Conservation (phyloP, 2,329 filamentous ascomycete species). For the Hirsutella rhossiliensis region DNA sequence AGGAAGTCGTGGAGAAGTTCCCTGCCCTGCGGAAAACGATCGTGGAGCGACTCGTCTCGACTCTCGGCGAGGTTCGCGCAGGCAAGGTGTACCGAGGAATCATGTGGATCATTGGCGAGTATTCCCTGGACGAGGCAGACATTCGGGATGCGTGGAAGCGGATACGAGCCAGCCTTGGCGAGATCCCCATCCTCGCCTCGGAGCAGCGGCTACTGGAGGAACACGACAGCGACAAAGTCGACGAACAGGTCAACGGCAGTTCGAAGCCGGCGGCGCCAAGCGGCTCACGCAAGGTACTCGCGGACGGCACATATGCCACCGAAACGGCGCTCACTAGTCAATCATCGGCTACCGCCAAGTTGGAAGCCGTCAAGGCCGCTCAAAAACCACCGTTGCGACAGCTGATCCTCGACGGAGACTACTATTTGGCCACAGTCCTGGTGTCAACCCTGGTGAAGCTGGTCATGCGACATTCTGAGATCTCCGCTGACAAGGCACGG, state of each 20-base stretch:
- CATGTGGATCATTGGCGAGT: constrained; percentile 96
- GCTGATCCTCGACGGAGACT: constrained; percentile 92
- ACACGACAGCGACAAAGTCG: constrained; percentile 55
- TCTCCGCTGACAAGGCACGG: constrained; percentile 71
- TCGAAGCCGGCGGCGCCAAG: constrained; percentile 64
- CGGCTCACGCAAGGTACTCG: constrained; percentile 81
- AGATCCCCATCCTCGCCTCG: constrained; percentile 92
- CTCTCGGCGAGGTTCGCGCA: constrained; percentile 82
- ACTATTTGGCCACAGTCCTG: constrained; percentile 90
- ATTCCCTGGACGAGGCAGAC: constrained; percentile 84
- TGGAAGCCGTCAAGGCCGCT: constrained; percentile 93
- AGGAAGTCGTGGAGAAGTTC: constrained; percentile 98
- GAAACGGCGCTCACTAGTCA: constrained; percentile 93
- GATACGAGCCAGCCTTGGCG: constrained; percentile 84
- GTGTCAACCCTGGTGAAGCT: constrained; percentile 93
- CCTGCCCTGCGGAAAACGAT: constrained; percentile 80
- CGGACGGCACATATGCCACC: constrained; percentile 94
- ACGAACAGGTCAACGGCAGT: constrained; percentile 66
- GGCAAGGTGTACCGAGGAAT: constrained; percentile 96
- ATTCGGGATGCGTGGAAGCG: constrained; percentile 96
- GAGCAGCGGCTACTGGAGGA: constrained; percentile 88
- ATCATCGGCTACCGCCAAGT: constrained; percentile 75
- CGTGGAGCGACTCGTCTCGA: constrained; percentile 77
- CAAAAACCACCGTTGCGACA: constrained; percentile 92
- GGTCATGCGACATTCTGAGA: constrained; percentile 93